Conservation (phyloP, 441 rosid species). For the Breynia disticha region DNA sequence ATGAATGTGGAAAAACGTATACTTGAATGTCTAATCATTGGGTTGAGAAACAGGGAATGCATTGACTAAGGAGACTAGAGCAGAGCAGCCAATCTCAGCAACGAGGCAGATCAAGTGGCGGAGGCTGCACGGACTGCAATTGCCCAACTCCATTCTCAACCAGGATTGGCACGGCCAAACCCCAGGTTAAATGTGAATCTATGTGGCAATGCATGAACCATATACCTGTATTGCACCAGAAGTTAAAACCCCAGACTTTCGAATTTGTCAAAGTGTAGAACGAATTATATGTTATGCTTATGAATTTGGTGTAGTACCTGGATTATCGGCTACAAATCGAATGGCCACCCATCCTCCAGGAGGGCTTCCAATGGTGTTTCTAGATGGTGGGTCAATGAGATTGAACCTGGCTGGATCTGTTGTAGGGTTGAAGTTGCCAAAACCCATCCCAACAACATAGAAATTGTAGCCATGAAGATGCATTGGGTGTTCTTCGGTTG, state of each 20-base stretch:
- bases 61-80: too few species aligned
- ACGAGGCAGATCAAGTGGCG: slow-evolving; percentile 62
- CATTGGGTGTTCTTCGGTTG: slow-evolving; percentile 80
- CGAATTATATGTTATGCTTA: neutral
- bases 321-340: slow-evolving; percentile 81
- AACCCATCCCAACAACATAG: slow-evolving; percentile 61
- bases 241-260: neutral
- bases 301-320: slow-evolving; percentile 33
- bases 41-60: too few species aligned
- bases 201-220: slow-evolving; percentile 93
- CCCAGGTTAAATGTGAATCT: slow-evolving; percentile 80
- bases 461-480: slow-evolving; percentile 89
- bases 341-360: slow-evolving; percentile 83
- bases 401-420: slow-evolving; percentile 60
- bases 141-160: slow-evolving; percentile 68
- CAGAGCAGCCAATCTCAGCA: slow-evolving; percentile 28
- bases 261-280: neutral
- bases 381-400: slow-evolving; percentile 70
- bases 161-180: slow-evolving; percentile 63
- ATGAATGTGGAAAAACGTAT: too few species aligned
- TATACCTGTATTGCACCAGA: slow-evolving; percentile 39
- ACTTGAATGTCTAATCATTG: too few species aligned
- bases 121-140: slow-evolving; percentile 46
- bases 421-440: slow-evolving; percentile 67
- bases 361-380: slow-evolving; percentile 75